Percentiles rank a stretch among this genome's conserved stretches.
Conservation (phyloP, 768 basidiomycete species). For the Suillus variegatus region DNA sequence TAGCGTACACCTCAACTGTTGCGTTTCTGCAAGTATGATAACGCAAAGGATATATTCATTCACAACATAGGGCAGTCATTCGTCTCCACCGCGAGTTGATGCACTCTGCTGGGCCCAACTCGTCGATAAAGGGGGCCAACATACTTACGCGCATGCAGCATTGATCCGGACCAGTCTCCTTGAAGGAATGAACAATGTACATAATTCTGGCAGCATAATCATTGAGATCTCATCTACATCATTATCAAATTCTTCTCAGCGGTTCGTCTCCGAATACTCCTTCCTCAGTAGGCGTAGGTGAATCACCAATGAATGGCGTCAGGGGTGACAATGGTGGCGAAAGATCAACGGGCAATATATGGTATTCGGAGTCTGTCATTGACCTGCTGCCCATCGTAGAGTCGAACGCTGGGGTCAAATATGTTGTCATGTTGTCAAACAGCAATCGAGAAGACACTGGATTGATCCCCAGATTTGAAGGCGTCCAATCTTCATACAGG, state of each 20-base stretch:
- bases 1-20: too few species aligned
- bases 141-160: constrained; percentile 13
- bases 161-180: constrained; percentile 9
- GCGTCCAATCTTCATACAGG: neutral
- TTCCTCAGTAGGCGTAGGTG: neutral
- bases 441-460: neutral
- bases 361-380: neutral
- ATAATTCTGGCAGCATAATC: constrained; percentile 13
- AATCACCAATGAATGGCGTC: neutral
- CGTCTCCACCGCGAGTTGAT: neutral
- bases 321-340: neutral
- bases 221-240: neutral
- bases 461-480: neutral
- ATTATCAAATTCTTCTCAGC: neutral
- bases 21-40: too few species aligned
- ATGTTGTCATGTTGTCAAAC: neutral
- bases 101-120: neutral
- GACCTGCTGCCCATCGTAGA: neutral
- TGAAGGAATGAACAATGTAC: constrained; percentile 27
- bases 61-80: neutral
- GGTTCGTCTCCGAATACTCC: neutral
- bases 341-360: neutral
- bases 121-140: neutral
- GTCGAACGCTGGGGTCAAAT: neutral
- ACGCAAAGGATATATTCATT: too few species aligned